A percentile compares a stretch with the other conserved stretches of the same genome.
phyloP scores from a whole-genome alignment of 2,329 filamentous ascomycete species.

The Botryosphaeria dothidea region DNA sequence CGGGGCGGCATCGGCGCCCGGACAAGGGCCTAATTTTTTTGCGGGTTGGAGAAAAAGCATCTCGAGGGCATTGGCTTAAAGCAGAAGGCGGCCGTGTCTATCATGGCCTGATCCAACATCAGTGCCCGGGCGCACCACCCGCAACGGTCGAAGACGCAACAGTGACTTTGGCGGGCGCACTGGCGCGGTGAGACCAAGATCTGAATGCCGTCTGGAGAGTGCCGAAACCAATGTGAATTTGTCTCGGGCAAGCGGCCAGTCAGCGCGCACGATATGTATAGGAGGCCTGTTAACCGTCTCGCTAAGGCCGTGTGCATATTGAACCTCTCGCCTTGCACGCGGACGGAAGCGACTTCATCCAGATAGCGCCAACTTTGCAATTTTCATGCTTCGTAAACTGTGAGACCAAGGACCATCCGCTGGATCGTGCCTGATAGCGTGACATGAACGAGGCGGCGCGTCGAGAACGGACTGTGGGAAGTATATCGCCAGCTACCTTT shows the following conservation, averaged over 20 bases:
- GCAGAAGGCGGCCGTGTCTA: conserved; percentile 6
- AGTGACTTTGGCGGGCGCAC: conserved; percentile 5
- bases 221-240: conserved; percentile 9
- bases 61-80: conserved; percentile 1
- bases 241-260: neutral
- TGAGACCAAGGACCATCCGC: conserved; percentile 2
- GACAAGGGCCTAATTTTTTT: conserved; percentile 7
- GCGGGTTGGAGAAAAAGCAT: conserved; percentile 9
- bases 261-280: conserved; percentile 5
- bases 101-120: conserved; percentile 19
- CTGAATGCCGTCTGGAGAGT: conserved; percentile 11
- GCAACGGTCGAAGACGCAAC: conserved; percentile 11
- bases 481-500: conserved; percentile 15
- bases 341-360: neutral
- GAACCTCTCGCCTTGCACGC: neutral
- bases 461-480: conserved; percentile 5
- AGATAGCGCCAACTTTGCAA: conserved; percentile 13
- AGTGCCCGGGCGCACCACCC: conserved; percentile 10
- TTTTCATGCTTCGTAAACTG: conserved; percentile 8
- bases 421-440: conserved; percentile 3
- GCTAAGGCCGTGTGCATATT: neutral
- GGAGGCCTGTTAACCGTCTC: conserved; percentile 1
- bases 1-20: conserved; percentile 2
- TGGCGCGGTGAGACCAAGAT: conserved; percentile 11
- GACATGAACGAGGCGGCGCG: neutral